A percentile compares a stretch with the other conserved stretches of the same genome.
Evolutionary conservation across 495 filamentous ascomycete genomes (phyloP).

Genomic region (Annulohypoxylon moriforme): DNA sequence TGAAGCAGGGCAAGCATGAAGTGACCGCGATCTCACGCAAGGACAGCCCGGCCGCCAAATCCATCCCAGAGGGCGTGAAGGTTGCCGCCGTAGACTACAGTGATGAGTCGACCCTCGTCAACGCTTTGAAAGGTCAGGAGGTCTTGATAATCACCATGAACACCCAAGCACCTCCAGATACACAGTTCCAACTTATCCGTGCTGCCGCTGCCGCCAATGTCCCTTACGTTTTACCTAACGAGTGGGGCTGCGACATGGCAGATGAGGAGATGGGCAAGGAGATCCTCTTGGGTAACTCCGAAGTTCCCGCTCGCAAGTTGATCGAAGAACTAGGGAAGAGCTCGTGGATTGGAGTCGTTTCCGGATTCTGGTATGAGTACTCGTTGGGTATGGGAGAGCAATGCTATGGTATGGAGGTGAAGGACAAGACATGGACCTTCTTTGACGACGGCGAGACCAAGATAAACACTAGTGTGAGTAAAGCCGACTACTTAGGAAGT

Average conservation of each 20-base stretch:
- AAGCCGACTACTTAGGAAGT: background rate
- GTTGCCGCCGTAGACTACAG: constrained; percentile 59
- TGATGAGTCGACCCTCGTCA: constrained; percentile 51
- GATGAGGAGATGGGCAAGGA: constrained; percentile 37
- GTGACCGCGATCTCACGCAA: constrained; percentile 66
- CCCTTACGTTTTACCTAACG: constrained; percentile 69
- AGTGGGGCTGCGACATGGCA: constrained; percentile 58
- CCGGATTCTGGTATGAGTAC: constrained; percentile 59
- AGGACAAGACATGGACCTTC: constrained; percentile 46
- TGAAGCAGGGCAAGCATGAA: constrained; percentile 63
- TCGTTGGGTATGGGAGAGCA: constrained; percentile 43
- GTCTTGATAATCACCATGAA: constrained; percentile 68
- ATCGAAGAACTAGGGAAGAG: constrained; percentile 60
- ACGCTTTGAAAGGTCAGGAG: constrained; percentile 62
- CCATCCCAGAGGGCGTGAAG: constrained; percentile 54
- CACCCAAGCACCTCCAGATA: constrained; percentile 34
- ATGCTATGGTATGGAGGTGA: constrained; percentile 49
- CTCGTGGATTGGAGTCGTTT: constrained; percentile 62
- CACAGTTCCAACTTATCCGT: constrained; percentile 57
- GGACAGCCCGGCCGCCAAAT: constrained; percentile 50
- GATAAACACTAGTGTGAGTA: constrained; percentile 50
- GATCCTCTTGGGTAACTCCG: constrained; percentile 6
- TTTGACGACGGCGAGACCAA: constrained; percentile 50
- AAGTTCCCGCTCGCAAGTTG: constrained; percentile 10
- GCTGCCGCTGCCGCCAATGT: constrained; percentile 71